A percentile compares a stretch with the other conserved stretches of the same genome.
phyloP scores from a whole-genome alignment of 192 early-diverging fungal genomes.

The Backusella australiensis region DNA sequence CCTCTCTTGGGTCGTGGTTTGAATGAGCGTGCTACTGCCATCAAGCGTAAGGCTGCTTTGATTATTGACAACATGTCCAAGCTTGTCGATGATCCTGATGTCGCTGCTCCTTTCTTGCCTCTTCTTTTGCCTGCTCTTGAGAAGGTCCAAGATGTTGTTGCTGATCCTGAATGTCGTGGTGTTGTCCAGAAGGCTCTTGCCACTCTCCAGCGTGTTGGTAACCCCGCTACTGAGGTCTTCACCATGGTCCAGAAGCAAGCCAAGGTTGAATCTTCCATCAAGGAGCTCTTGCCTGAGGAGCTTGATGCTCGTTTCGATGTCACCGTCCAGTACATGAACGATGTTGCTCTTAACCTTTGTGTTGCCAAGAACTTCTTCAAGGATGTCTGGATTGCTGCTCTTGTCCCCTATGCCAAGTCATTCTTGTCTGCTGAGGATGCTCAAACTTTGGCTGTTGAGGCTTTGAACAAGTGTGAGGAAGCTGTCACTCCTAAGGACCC shows the following conservation, averaged over 20 bases:
- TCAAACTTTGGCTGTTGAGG: conserved; percentile 42
- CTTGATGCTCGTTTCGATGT: conserved; percentile 44
- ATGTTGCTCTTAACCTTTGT: conserved; percentile 59
- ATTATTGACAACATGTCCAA: conserved; percentile 94
- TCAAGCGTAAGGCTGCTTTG: conserved; percentile 72
- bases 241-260: conserved; percentile 48
- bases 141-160: conserved; percentile 69
- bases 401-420: conserved; percentile 54
- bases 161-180: conserved; percentile 75
- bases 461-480: conserved; percentile 47
- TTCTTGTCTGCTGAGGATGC: conserved; percentile 55
- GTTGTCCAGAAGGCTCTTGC: conserved; percentile 67
- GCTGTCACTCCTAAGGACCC: conserved; percentile 36
- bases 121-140: conserved; percentile 75
- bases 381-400: conserved; percentile 62
- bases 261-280: conserved; percentile 47
- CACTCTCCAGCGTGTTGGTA: conserved; percentile 67
- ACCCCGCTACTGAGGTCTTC: conserved; percentile 51
- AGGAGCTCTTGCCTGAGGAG: conserved; percentile 50
- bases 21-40: conserved; percentile 65
- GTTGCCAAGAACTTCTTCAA: conserved; percentile 61
- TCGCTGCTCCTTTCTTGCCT: conserved; percentile 79
- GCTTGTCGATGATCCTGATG: conserved; percentile 79
- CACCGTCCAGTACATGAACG: conserved; percentile 57
- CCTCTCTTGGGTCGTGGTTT: conserved; percentile 72